Base-by-base conservation (phyloP, 257 asterid genomes). In the Eucommia ulmoides region DNA sequence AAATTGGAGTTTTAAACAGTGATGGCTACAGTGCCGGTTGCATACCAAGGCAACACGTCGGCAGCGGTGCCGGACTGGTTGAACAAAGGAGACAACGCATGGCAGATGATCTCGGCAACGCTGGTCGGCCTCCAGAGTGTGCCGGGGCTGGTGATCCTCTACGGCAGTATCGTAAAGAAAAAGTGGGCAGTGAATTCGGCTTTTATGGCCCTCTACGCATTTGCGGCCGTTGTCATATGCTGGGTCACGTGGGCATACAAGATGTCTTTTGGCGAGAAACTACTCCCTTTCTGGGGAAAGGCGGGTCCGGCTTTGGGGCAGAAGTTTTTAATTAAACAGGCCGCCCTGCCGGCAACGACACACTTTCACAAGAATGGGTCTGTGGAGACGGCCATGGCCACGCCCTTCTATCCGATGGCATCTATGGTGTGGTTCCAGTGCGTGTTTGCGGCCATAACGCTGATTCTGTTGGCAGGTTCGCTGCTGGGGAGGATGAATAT, bases 351-450 rank as follows among this genome's bases (percentile, higher is more conserved):
- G 3, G 78, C 77, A 22, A 79, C 79, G 14, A 24, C 17, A 16
- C 88, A 79, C 35, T 14, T 18, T 10, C 20, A 9, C 51, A 51
- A 49, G 1, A 33, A 79, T 45, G 75, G 77, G 18, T 57, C 72
- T n/a, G 29, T 63, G 22, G 88, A 75, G 68, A 73, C 83, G 4
- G 51, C 63, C 1, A 29, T 24, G 74, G 55, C 65, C 0, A 44
- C 59, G 15, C 88, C 80, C 7, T 67, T 49, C 60, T 75, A 73
- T 17, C 84, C 89, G 1, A 76, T 73, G 82, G 87, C 82, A 20
- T 52, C 83, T 15, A 64, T 79, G 80, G 84, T 80, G 53, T 81
- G 79, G 79, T 81, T 74, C 59, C 92, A 81, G 64, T 67, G 76
- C 25, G 85, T 77, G 29, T 81, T 81, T 17, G 92, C 85, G 0